These are phyloP conservation scores for Epichloe bromicola DNA, from an alignment of 2,329 filamentous ascomycete species.

Conservation along the genomic window DNA sequence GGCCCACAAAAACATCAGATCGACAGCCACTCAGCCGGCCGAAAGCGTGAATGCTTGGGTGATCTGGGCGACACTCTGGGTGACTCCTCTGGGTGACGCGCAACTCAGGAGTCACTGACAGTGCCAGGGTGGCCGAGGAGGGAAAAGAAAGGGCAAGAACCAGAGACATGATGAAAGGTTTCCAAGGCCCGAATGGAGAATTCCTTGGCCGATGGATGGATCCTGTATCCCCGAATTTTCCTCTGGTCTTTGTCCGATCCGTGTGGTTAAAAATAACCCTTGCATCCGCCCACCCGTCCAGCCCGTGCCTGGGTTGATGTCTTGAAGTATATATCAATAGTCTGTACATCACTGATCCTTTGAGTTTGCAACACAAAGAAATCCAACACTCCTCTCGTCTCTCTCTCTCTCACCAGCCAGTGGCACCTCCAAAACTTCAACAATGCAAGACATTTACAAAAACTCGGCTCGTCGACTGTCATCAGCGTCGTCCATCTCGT, in stretches of 20 bases:
- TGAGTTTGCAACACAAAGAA: not conserved
- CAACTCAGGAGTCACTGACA: no score
- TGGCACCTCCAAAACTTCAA: not conserved
- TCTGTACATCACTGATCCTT: not conserved
- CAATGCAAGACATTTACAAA: not conserved
- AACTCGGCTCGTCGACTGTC: not conserved
- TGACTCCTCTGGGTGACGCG: not conserved
- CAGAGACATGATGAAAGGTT: not conserved
- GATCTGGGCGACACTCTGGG: not conserved
- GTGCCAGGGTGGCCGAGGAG: no score
- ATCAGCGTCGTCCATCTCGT: conserved; percentile 3
- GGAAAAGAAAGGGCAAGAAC: not conserved
- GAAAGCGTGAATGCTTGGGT: not conserved
- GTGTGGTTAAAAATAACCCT: not conserved
- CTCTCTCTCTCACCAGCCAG: not conserved
- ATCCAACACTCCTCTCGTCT: not conserved
- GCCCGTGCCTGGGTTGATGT: not conserved
- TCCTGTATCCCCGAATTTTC: not conserved
- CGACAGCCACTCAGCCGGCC: conserved; percentile 2
- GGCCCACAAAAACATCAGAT: conserved; percentile 2
- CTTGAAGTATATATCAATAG: not conserved
- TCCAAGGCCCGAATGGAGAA: conserved; percentile 3
- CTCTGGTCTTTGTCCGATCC: not conserved
- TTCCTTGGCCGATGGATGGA: not conserved
- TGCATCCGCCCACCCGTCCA: not conserved